A percentile compares a stretch with the other conserved stretches of the same genome.
Conservation (phyloP, 2,329 filamentous ascomycete genomes). For the Dactylella cylindrospora region DNA sequence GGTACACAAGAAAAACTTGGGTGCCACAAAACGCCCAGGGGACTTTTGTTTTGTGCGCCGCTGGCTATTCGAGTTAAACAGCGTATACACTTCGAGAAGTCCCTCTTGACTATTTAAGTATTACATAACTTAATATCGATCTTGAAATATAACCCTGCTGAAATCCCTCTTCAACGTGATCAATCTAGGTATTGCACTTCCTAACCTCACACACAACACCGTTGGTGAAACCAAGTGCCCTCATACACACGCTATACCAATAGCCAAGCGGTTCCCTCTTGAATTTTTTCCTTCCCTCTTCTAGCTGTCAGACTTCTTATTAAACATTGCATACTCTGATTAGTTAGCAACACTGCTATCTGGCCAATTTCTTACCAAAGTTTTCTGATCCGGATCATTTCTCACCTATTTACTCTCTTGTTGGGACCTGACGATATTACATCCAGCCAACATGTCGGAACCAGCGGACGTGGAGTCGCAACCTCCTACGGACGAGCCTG, state of each 20-base stretch:
- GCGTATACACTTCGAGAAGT: too few species aligned
- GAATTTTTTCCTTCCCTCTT: conserved; percentile 2
- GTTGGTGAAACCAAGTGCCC: conserved; percentile 28
- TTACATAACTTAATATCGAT: conserved; percentile 17
- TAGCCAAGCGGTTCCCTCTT: conserved; percentile 36
- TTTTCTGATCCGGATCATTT: conserved; percentile 44
- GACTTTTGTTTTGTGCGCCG: too few species aligned
- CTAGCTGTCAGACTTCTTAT: conserved; percentile 5
- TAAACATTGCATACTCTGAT: conserved; percentile 27
- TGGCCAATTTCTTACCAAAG: conserved; percentile 34
- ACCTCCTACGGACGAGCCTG: conserved; percentile 56
- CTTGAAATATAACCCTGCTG: conserved; percentile 24
- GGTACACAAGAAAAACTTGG: conserved; percentile 39
- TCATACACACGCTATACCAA: conserved; percentile 25
- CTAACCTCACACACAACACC: conserved; percentile 10
- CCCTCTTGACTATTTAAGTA: conserved; percentile 44
- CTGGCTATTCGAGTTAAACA: too few species aligned
- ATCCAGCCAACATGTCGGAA: conserved; percentile 71
- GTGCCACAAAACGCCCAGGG: conserved; percentile 43
- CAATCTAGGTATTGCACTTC: conserved; percentile 12
- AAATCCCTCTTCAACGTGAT: conserved; percentile 28
- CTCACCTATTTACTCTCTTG: conserved; percentile 48
- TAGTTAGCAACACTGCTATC: conserved; percentile 31
- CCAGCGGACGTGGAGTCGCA: conserved; percentile 87
- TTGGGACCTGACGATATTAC: conserved; percentile 59